phyloP scores from a whole-genome alignment of 441 rosid genomes.

The Populus hybrid region DNA sequence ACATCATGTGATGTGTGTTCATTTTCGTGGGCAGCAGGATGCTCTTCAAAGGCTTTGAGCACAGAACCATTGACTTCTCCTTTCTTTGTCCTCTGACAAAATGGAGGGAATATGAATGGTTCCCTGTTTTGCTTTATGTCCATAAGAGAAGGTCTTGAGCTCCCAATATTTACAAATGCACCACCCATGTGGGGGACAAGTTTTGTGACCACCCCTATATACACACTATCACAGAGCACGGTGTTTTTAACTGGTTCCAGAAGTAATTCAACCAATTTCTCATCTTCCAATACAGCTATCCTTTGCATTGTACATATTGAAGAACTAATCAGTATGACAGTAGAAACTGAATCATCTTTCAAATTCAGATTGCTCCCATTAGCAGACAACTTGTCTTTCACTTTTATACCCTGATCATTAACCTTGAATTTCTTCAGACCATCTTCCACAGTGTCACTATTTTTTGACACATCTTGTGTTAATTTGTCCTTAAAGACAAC shows the following conservation, averaged over 20 bases:
- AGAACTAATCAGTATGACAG: conserved; percentile 76
- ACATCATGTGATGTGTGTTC: conserved; percentile 36
- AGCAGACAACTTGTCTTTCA: conserved; percentile 40
- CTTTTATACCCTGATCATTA: conserved; percentile 40
- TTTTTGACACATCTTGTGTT: conserved; percentile 30
- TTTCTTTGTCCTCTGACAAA: conserved; percentile 50
- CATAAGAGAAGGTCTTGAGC: conserved; percentile 79
- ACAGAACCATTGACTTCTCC: conserved; percentile 38
- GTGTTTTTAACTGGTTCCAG: conserved; percentile 87
- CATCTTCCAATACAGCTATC: conserved; percentile 92
- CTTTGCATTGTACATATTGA: conserved; percentile 93
- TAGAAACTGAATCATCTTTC: conserved; percentile 49
- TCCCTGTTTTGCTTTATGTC: conserved; percentile 69
- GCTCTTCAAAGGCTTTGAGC: conserved; percentile 33
- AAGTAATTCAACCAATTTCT: conserved; percentile 80
- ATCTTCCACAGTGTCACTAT: conserved; percentile 27
- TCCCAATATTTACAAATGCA: conserved; percentile 93
- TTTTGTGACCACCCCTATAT: conserved; percentile 77
- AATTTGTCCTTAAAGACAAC: conserved; percentile 24
- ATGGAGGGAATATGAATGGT: conserved; percentile 89
- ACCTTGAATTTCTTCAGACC: conserved; percentile 22
- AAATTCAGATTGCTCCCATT: conserved; percentile 36
- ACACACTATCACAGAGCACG: conserved; percentile 90
- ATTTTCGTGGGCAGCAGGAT: conserved; percentile 33
- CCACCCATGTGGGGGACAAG: conserved; percentile 97